A percentile compares a stretch with the other conserved stretches of the same genome.
Evolutionary conservation across 352 stramenopile genomes (phyloP).

Genomic region (Pythium pectinolyticum): DNA sequence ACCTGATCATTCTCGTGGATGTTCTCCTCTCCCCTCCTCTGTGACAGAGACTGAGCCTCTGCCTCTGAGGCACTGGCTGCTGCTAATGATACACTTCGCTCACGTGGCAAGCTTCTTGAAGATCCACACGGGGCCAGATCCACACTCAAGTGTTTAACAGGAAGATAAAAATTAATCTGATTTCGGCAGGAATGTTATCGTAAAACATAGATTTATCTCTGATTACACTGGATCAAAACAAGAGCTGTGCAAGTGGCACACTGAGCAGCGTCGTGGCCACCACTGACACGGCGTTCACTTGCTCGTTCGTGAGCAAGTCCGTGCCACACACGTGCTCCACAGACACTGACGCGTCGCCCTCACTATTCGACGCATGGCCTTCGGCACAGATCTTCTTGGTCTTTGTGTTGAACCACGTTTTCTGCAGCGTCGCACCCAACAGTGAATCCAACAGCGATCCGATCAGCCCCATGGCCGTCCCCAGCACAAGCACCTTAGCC

Average conservation of each 20-base stretch:
- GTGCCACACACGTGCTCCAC: conserved; percentile 36
- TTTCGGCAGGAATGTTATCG: conserved; percentile 9
- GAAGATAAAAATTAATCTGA: no score
- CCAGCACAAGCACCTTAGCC: conserved; percentile 54
- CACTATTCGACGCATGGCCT: background rate
- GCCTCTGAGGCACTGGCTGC: no score
- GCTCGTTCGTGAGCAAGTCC: conserved; percentile 64
- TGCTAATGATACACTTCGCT: no score
- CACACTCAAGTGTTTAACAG: no score
- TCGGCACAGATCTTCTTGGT: conserved; percentile 64
- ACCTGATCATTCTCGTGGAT: no score
- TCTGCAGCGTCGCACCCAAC: conserved; percentile 80
- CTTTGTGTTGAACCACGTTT: conserved; percentile 61
- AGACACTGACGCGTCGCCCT: no score
- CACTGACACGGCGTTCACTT: conserved; percentile 75
- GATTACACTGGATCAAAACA: conserved; percentile 34
- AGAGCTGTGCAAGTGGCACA: conserved; percentile 35
- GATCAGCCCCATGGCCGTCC: conserved; percentile 54
- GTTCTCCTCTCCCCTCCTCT: no score
- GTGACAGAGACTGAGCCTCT: no score
- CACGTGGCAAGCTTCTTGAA: no score
- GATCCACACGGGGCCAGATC: no score
- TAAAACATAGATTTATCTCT: background rate
- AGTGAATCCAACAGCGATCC: conserved; percentile 84
- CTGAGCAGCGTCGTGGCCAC: conserved; percentile 54